Evolutionary conservation across 805 yeast species (phyloP), one percentile per base, ranked within the genome.

Genomic region (Scheffersomyces coipomensis): DNA sequence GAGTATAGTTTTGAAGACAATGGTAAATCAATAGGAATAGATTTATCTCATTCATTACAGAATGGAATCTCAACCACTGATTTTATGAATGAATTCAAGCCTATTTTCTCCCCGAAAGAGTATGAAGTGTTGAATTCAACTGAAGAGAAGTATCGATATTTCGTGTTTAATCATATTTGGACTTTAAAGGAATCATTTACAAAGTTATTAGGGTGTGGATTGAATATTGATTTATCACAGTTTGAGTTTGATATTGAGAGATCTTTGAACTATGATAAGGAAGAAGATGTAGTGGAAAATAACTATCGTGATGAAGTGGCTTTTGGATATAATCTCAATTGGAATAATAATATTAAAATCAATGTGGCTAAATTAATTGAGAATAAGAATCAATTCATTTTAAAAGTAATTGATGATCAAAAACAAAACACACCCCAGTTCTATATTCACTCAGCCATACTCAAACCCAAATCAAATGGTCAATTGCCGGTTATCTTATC

Each of bases 141-240:
- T 2, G 39, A 51, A 2, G 45, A 51, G n/a, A 16, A 39, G 0
- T 18, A 43, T 4, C 52, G 62, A 37, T 60, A 62, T 35, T 45
- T 52, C 6, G 46, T 64, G 2, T 75, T 83, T 48, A 75, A 83
- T 15, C 78, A 78, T 29, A 68, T 74, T 25, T 87, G 96, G 96
- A 85, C 95, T 0, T 56, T 87, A 38, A 87, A 87, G 53, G 96
- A 87, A 55, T 79, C 88, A 16, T 84, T 78, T 51, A 74, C 86
- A 5, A 87, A 87, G 51, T 75, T 71, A 27, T 49, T 74, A 2
- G 95, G 95, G 0, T 59, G 71, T 13, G 95, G 95, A 2, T 43
- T 60, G 26, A 55, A 60, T 34, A 44, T 60, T 11, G 60, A 60
- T 21, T 38, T 60, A 16, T 16, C 46, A 3, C 39, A 39, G 9